phyloP scores from a whole-genome alignment of 352 stramenopile species.

The Phytophthora litchii region DNA sequence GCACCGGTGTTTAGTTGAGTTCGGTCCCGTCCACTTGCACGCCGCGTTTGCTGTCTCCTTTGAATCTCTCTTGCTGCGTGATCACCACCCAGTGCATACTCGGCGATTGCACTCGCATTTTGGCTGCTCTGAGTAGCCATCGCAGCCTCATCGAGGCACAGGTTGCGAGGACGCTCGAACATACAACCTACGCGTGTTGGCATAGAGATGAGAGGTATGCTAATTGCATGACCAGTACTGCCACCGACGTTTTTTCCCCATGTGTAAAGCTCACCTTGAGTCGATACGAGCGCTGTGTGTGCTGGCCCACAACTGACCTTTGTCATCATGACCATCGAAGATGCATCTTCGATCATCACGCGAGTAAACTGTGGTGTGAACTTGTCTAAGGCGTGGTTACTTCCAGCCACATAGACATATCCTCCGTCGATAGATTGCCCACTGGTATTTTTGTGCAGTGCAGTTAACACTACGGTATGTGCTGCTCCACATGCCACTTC shows the following conservation, averaged over 20 bases:
- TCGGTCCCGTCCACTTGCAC: constrained; percentile 8
- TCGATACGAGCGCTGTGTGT: constrained; percentile 67
- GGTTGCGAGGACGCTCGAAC: constrained; percentile 61
- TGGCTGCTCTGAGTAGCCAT: constrained; percentile 63
- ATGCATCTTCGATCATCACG: constrained; percentile 30
- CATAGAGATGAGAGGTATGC: constrained; percentile 34
- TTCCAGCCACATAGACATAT: constrained; percentile 65
- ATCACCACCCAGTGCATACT: constrained; percentile 47
- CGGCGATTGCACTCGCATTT: constrained; percentile 54
- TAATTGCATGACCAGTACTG: constrained; percentile 60
- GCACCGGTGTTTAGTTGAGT: constrained; percentile 1
- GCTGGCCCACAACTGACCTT: constrained; percentile 71
- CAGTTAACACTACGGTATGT: constrained; percentile 65
- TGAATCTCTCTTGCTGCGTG: constrained; percentile 20
- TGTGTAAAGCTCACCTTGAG: constrained; percentile 70
- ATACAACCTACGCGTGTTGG: constrained; percentile 67
- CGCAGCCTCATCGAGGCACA: constrained; percentile 45
- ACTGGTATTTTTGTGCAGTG: constrained; percentile 16
- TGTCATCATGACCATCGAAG: constrained; percentile 26
- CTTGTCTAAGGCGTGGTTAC: constrained; percentile 63
- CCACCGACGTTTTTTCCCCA: constrained; percentile 79
- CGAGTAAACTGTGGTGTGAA: constrained; percentile 64
- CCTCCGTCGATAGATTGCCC: constrained; percentile 32
- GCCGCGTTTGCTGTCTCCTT: constrained; percentile 13
- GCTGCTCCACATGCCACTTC: constrained; percentile 73